phyloP scores from a whole-genome alignment of 2,329 filamentous ascomycete species.

The Rhinocladiella mackenziei region DNA sequence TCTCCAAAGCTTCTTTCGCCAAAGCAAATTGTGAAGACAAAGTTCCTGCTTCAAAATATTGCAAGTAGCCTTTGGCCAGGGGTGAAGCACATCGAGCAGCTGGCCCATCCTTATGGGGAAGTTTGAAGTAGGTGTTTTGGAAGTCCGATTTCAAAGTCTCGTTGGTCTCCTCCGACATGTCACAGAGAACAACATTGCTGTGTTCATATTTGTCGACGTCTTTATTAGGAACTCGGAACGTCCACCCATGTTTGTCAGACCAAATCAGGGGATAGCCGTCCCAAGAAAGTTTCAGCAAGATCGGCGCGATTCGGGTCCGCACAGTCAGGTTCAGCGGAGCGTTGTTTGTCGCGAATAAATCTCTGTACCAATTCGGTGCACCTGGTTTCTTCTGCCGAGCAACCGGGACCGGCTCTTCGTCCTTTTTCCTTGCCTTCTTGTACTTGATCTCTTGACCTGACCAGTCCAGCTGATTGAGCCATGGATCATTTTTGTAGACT shows the following conservation, averaged over 20 bases:
- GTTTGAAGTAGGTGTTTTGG: slow-evolving; percentile 73
- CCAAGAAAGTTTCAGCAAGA: slow-evolving; percentile 81
- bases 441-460: slow-evolving; percentile 86
- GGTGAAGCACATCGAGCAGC: slow-evolving; percentile 78
- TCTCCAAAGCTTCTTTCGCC: slow-evolving; percentile 90
- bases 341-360: slow-evolving; percentile 69
- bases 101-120: slow-evolving; percentile 94
- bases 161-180: slow-evolving; percentile 72
- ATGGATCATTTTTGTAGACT: slow-evolving; percentile 74
- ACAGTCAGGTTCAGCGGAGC: slow-evolving; percentile 72
- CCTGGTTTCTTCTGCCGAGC: slow-evolving; percentile 88
- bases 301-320: slow-evolving; percentile 78
- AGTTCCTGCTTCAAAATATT: slow-evolving; percentile 85
- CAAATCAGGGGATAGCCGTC: slow-evolving; percentile 84
- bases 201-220: slow-evolving; percentile 63
- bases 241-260: slow-evolving; percentile 93
- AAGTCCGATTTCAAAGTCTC: slow-evolving; percentile 62
- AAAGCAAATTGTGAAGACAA: slow-evolving; percentile 83
- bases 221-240: slow-evolving; percentile 67
- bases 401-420: slow-evolving; percentile 70
- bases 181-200: slow-evolving; percentile 69
- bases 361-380: slow-evolving; percentile 95
- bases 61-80: slow-evolving; percentile 82
- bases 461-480: slow-evolving; percentile 94
- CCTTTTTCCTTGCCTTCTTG: slow-evolving; percentile 87